Conservation (phyloP, 495 filamentous ascomycete genomes). For the Neurospora sp. region DNA sequence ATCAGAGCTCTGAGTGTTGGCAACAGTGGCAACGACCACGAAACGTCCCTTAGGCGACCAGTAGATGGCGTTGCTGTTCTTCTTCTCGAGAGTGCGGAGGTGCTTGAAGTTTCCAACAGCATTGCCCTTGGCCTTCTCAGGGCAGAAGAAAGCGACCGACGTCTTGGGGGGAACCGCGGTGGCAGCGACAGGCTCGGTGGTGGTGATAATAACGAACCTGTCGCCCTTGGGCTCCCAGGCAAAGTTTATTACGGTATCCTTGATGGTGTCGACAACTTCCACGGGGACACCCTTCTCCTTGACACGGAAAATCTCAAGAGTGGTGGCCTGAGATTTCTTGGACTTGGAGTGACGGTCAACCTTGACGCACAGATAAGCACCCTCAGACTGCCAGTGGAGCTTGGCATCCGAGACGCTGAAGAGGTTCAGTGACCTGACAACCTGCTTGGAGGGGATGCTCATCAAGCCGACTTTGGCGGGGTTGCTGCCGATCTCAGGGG, state of each 20-base stretch:
- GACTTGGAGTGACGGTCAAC: slow-evolving; percentile 98
- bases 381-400: slow-evolving; percentile 94
- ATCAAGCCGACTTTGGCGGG: slow-evolving; percentile 95
- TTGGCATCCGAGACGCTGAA: slow-evolving; percentile 98
- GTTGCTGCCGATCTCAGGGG: slow-evolving; percentile 94
- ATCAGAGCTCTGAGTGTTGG: slow-evolving; percentile 84
- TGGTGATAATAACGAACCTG: slow-evolving; percentile 95
- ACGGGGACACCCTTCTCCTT: slow-evolving; percentile 95
- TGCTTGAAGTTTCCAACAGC: slow-evolving; percentile 88
- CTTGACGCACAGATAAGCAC: slow-evolving; percentile 91
- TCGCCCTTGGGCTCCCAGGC: slow-evolving; percentile 98
- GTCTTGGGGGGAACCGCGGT: slow-evolving; percentile 87
- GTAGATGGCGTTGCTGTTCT: slow-evolving; percentile 98
- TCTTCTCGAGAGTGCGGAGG: slow-evolving; percentile 88
- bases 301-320: slow-evolving; percentile 95
- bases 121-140: slow-evolving; percentile 76
- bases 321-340: slow-evolving; percentile 94
- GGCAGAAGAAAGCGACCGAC: slow-evolving; percentile 87
- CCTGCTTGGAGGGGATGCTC: slow-evolving; percentile 87
- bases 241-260: slow-evolving; percentile 98
- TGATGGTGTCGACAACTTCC: slow-evolving; percentile 92
- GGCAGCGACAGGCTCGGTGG: slow-evolving; percentile 66
- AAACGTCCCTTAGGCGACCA: slow-evolving; percentile 98
- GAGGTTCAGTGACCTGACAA: slow-evolving; percentile 86
- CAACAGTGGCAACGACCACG: slow-evolving; percentile 83